A percentile compares a stretch with the other conserved stretches of the same genome.
Conservation (phyloP, 306 rosid genomes). For the Malus asiatica region DNA sequence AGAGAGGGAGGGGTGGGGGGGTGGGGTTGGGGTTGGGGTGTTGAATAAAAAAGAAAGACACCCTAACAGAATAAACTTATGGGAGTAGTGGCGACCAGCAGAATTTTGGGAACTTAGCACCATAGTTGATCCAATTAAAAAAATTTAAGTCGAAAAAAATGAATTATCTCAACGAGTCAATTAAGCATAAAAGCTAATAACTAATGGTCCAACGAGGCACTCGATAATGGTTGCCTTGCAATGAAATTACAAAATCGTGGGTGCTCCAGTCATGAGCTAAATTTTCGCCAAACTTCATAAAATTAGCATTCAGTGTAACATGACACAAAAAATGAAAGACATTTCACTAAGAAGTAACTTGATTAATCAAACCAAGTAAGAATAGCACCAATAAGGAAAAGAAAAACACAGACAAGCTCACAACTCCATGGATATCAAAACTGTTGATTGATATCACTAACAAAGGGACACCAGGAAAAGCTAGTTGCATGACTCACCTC, state of each 20-base stretch:
- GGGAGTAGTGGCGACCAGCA: no score
- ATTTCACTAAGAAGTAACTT: background rate
- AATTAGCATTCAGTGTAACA: background rate
- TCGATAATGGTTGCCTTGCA: no score
- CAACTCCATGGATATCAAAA: slow-evolving; percentile 4
- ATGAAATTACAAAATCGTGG: background rate
- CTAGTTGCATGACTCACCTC: slow-evolving; percentile 67
- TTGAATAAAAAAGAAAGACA: no score
- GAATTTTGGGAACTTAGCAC: background rate
- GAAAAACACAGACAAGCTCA: background rate
- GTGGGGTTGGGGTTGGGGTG: no score
- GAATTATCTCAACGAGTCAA: background rate
- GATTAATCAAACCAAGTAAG: background rate
- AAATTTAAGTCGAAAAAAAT: background rate
- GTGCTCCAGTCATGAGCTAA: background rate
- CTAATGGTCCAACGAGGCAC: background rate
- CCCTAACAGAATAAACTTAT: no score
- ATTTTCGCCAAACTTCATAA: background rate
- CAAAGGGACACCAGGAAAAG: slow-evolving; percentile 14
- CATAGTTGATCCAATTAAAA: background rate
- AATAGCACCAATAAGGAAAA: background rate
- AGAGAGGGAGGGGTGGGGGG: no score
- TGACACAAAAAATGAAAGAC: background rate
- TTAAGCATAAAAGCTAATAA: background rate
- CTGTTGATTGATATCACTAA: slow-evolving; percentile 17